Evolutionary conservation across 306 rosid genomes (phyloP), one percentile per base, ranked within the genome.

Genomic region (Mimosa bimucronata): DNA sequence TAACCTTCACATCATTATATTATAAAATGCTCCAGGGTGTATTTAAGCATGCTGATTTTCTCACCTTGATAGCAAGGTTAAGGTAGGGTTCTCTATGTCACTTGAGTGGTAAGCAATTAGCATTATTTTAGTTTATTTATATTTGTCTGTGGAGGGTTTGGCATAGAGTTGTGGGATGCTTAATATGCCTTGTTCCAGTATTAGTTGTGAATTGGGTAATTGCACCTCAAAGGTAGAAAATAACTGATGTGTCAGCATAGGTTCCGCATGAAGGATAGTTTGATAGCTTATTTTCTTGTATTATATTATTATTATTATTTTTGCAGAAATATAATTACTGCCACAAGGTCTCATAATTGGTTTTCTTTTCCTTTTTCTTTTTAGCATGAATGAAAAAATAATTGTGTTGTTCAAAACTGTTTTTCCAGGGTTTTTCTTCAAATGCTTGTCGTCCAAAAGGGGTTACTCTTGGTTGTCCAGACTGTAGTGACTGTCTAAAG

Each of bases 401-500:
- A 71, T 65, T 64, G 23, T 29, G 40, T n/a, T n/a, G 53, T 41
- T 48, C 46, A 37, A 55, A 80, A 46, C 42, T 50, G 46, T 18
- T 75, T 60, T 79, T 86, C 74, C 86, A 92, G 98, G 86, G 77
- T 31, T 60, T 53, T 72, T 77, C 78, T 67, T 67, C 78, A 74
- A 83, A 82, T 73, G 40, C 85, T 83, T 55, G 77, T 82, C 92
- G 81, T 68, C 89, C 91, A 7, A 88, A 92, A 83, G 92, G 97
- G 80, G 92, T 86, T 46, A 30, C 68, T 23, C 81, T 38, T 45
- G 95, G 97, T 79, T 90, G 92, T 81, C 85, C 89, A 58, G 88
- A 87, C 9, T 92, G 94, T 84, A 82, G 83, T 83, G 71, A 90
- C 75, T 88, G 91, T 82, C 50, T 84, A 71, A 92, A 91, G 97